Percentiles rank a stretch among this genome's conserved stretches.
Conservation (phyloP, 2,329 filamentous ascomycete species). For the Leptographium wingfieldii region DNA sequence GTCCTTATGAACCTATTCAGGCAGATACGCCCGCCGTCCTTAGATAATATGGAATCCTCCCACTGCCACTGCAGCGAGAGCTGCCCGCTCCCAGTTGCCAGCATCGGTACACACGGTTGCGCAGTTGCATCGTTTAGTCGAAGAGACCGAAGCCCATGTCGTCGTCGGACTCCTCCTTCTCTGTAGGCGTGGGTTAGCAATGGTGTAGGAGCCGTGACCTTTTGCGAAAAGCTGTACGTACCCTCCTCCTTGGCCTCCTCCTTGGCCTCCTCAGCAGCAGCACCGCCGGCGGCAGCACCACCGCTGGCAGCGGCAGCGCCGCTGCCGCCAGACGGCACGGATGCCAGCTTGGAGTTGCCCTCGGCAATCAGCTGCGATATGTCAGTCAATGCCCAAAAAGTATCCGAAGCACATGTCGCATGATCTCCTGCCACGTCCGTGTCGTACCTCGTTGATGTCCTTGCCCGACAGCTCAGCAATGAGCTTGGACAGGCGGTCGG, state of each 20-base stretch:
- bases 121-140: constrained; percentile 18
- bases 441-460: constrained; percentile 55
- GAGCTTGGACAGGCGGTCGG: constrained; percentile 74
- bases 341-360: constrained; percentile 88
- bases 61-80: not conserved
- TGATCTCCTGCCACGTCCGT: not conserved
- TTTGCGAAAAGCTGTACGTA: not conserved
- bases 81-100: not conserved
- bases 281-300: constrained; percentile 48
- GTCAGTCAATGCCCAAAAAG: not conserved
- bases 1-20: constrained; percentile 3
- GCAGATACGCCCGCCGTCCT: not conserved
- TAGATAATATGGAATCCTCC: not conserved
- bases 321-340: constrained; percentile 86
- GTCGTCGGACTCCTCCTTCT: constrained; percentile 61
- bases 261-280: constrained; percentile 12
- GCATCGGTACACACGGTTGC: not conserved
- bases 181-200: constrained; percentile 19
- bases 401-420: not conserved
- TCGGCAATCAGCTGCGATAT: constrained; percentile 60
- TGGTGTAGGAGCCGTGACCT: not conserved
- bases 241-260: constrained; percentile 14
- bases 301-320: constrained; percentile 52
- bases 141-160: constrained; percentile 69
- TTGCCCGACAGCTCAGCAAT: constrained; percentile 86